Evolutionary conservation across 495 filamentous ascomycete species (phyloP).

Genomic region (Lasiosphaeria ovina): DNA sequence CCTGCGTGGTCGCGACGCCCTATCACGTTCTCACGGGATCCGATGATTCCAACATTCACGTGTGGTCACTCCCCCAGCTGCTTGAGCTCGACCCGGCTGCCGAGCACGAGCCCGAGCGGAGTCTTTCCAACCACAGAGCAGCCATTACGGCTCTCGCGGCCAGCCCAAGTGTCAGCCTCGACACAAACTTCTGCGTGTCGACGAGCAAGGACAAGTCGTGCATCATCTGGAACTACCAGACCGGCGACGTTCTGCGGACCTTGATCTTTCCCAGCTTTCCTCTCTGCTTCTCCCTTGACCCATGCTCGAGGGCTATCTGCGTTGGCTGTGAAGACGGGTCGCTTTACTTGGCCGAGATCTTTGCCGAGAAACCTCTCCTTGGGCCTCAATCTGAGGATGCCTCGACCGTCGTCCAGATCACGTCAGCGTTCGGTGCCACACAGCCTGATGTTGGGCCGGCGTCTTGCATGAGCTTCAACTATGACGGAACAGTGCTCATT

Average conservation of each 20-base stretch:
- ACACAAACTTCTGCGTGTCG: conserved; percentile 73
- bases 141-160: conserved; percentile 68
- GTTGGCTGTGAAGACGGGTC: conserved; percentile 80
- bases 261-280: conserved; percentile 73
- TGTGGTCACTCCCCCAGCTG: conserved; percentile 79
- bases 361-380: conserved; percentile 55
- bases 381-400: conserved; percentile 53
- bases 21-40: conserved; percentile 86
- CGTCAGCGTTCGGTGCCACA: conserved; percentile 60
- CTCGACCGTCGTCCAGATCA: conserved; percentile 52
- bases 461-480: conserved; percentile 65
- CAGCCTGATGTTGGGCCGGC: conserved; percentile 59
- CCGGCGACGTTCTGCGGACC: conserved; percentile 70
- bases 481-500: conserved; percentile 76
- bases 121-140: conserved; percentile 75
- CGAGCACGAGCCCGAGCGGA: conserved; percentile 59
- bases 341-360: conserved; percentile 77
- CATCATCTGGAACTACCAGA: conserved; percentile 86
- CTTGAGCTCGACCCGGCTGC: conserved; percentile 56
- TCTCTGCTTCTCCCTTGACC: conserved; percentile 72
- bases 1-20: conserved; percentile 67
- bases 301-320: conserved; percentile 78
- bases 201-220: conserved; percentile 77
- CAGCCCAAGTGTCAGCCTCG: conserved; percentile 60
- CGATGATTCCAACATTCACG: conserved; percentile 80